Percentiles rank a stretch among this genome's conserved stretches.
phyloP scores from a whole-genome alignment of 345 rosid species.

The Punica granatum region DNA sequence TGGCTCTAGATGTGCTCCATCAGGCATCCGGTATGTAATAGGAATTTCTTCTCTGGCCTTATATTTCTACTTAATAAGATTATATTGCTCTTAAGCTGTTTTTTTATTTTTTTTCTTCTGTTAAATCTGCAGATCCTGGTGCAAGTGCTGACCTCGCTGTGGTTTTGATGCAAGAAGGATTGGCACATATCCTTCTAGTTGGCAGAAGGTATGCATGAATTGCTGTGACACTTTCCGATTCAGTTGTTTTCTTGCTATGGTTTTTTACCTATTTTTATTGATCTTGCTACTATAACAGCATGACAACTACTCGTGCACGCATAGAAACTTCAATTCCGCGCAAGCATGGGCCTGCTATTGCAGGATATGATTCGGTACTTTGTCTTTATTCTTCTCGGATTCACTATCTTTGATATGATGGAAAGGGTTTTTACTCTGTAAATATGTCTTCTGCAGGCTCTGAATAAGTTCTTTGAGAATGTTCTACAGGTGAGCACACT shows the following conservation, averaged over 20 bases:
- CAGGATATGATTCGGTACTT: slow-evolving; percentile 76
- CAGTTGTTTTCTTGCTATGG: not conserved
- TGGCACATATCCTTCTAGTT: slow-evolving; percentile 70
- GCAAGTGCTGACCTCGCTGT: slow-evolving; percentile 95
- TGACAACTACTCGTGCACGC: slow-evolving; percentile 74
- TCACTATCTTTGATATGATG: not conserved
- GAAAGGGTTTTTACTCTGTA: slow-evolving; percentile 6
- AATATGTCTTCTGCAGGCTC: slow-evolving; percentile 42
- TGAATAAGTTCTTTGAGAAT: slow-evolving; percentile 84
- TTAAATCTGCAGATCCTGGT: slow-evolving; percentile 55
- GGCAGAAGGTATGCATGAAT: slow-evolving; percentile 66
- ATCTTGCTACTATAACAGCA: slow-evolving; percentile 28
- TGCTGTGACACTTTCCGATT: not conserved
- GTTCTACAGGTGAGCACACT: slow-evolving; percentile 59
- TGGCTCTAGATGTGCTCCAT: slow-evolving; percentile 67
- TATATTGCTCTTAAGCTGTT: not conserved
- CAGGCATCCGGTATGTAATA: slow-evolving; percentile 78
- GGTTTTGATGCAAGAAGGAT: slow-evolving; percentile 96
- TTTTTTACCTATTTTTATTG: not conserved
- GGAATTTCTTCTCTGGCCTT: not conserved
- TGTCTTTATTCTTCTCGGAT: not conserved
- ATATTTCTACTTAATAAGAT: not conserved
- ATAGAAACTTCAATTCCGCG: slow-evolving; percentile 94
- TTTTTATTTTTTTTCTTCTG: not conserved
- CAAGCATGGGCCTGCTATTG: slow-evolving; percentile 98